These are phyloP conservation scores for Hippophae gyantsensis DNA, from an alignment of 306 rosid species.

Conservation along the genomic window DNA sequence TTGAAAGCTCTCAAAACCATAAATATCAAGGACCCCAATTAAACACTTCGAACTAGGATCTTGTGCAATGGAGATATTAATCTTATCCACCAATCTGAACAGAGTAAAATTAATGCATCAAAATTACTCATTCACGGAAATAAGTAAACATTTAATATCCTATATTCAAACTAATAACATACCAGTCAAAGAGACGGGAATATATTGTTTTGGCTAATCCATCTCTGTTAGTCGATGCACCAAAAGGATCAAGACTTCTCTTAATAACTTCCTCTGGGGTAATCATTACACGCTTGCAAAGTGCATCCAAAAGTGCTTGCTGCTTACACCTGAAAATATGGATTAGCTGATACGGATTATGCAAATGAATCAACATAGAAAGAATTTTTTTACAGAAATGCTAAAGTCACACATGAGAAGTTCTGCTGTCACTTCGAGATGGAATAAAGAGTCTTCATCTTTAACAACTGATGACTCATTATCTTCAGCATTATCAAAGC, in stretches of 20 bases:
- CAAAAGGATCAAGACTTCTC: constrained; percentile 74
- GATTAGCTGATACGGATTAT: constrained; percentile 11
- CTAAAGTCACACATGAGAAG: constrained; percentile 62
- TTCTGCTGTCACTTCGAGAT: constrained; percentile 76
- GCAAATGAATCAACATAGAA: constrained; percentile 4
- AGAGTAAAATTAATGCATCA: constrained; percentile 18
- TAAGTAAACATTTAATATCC: constrained; percentile 8
- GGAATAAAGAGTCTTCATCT: constrained; percentile 63
- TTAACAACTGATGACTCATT: constrained; percentile 61
- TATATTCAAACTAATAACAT: constrained; percentile 8
- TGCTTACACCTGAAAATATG: constrained; percentile 59
- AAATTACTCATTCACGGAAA: neutral
- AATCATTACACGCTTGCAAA: constrained; percentile 71
- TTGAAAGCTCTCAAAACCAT: constrained; percentile 87
- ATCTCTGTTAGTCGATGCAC: constrained; percentile 73
- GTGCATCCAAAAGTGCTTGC: constrained; percentile 59
- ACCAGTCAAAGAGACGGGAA: constrained; percentile 86
- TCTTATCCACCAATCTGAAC: constrained; percentile 81
- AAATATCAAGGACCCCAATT: constrained; percentile 89
- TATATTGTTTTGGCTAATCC: constrained; percentile 87
- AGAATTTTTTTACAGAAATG: constrained; percentile 24
- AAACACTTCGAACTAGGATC: constrained; percentile 58
- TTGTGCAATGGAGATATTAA: constrained; percentile 83
- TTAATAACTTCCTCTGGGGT: constrained; percentile 84
- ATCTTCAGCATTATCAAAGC: constrained; percentile 57